Percentiles rank a stretch among this genome's conserved stretches.
Evolutionary conservation across 1,139 yeast genomes (phyloP).

Genomic region (Taphrina pruni): DNA sequence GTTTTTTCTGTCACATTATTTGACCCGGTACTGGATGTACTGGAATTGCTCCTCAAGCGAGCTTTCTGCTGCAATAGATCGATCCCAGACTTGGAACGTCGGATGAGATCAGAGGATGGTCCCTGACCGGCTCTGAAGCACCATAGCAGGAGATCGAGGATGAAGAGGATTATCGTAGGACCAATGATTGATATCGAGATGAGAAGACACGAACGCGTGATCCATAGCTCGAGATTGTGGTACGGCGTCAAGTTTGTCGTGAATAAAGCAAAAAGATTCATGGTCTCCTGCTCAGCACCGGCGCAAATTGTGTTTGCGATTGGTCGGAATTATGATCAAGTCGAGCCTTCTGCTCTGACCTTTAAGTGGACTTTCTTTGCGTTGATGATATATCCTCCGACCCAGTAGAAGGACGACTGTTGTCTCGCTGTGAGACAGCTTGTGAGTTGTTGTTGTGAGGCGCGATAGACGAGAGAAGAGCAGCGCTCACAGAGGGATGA

Average conservation of each 20-base stretch:
- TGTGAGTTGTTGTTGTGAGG: no score
- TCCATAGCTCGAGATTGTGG: conserved; percentile 31
- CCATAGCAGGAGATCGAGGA: conserved; percentile 36
- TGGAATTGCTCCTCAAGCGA: conserved; percentile 25
- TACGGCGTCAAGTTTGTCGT: conserved; percentile 22
- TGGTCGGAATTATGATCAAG: neutral
- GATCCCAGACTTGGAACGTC: conserved; percentile 22
- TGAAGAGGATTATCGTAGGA: conserved; percentile 29
- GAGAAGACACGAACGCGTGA: conserved; percentile 22
- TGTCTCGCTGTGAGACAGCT: no score
- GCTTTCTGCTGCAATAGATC: conserved; percentile 23
- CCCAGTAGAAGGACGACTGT: no score
- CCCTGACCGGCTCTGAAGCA: conserved; percentile 34
- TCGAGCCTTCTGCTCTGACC: neutral
- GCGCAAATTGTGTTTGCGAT: neutral
- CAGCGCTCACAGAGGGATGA: no score
- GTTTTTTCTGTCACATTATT: neutral
- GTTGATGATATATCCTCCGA: no score
- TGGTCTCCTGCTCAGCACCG: neutral
- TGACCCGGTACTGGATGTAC: conserved; percentile 1
- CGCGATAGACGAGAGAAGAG: no score
- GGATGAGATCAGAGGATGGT: conserved; percentile 10
- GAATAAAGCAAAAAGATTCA: conserved; percentile 7
- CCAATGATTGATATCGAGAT: conserved; percentile 28
- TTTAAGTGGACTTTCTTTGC: no score